Conservation (phyloP, 2,329 filamentous ascomycete genomes). For the Botrytis tulipae region DNA sequence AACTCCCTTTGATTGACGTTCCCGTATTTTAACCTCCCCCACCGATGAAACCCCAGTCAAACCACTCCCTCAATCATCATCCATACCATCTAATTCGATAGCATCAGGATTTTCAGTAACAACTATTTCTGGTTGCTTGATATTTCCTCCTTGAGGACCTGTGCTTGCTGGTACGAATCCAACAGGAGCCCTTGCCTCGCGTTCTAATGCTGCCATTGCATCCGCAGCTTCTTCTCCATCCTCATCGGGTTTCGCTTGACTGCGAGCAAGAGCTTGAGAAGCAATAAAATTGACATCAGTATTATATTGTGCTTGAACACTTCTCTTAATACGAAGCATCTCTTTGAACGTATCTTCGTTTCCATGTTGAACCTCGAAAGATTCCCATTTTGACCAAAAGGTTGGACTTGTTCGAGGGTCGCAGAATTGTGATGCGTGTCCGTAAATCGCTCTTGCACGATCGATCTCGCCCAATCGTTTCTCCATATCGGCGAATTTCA, state of each 20-base stretch:
- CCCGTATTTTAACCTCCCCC: slow-evolving; percentile 10
- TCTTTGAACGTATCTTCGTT: slow-evolving; percentile 99
- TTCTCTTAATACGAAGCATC: slow-evolving; percentile 96
- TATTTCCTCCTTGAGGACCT: slow-evolving; percentile 63
- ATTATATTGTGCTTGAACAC: slow-evolving; percentile 96
- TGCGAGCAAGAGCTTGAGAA: slow-evolving; percentile 84
- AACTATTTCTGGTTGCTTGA: slow-evolving; percentile 42
- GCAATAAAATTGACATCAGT: slow-evolving; percentile 99
- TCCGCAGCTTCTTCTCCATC: slow-evolving; percentile 56
- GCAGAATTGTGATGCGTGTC: slow-evolving; percentile 94
- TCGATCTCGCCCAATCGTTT: slow-evolving; percentile 89
- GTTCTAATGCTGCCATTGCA: slow-evolving; percentile 85
- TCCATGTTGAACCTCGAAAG: slow-evolving; percentile 94
- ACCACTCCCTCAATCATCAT: slow-evolving; percentile 26
- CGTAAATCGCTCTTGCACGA: slow-evolving; percentile 90
- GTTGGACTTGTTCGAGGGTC: slow-evolving; percentile 85
- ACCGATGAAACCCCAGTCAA: neutral
- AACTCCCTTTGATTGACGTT: slow-evolving; percentile 18
- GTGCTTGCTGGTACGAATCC: slow-evolving; percentile 89
- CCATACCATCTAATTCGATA: slow-evolving; percentile 68
- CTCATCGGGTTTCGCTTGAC: slow-evolving; percentile 56
- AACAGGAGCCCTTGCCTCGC: slow-evolving; percentile 80
- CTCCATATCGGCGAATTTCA: slow-evolving; percentile 98
- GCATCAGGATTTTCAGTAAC: slow-evolving; percentile 74
- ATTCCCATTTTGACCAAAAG: slow-evolving; percentile 97